A percentile compares a stretch with the other conserved stretches of the same genome.
Evolutionary conservation across 768 basidiomycete genomes (phyloP).

Genomic region (Rhodosporidiobolus sp.): DNA sequence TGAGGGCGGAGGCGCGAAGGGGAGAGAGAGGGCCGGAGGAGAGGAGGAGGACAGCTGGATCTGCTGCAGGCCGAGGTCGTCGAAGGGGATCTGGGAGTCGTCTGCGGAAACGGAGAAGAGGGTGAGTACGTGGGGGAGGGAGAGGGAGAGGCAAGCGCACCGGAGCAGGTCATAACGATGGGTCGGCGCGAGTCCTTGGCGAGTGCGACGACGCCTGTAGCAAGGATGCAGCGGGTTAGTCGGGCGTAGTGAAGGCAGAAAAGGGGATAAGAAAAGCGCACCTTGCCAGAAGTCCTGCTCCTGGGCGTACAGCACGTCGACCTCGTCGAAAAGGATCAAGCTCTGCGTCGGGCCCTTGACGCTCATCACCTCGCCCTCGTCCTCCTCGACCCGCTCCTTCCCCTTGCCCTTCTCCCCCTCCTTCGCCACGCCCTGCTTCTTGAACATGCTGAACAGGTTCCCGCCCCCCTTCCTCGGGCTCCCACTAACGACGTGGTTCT

Average conservation of each 20-base stretch:
- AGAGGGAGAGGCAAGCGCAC: conserved; percentile 55
- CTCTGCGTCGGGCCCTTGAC: conserved; percentile 63
- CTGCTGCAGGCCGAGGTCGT: conserved; percentile 54
- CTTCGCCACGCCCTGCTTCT: neutral
- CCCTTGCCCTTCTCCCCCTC: conserved; percentile 8
- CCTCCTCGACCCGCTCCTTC: neutral
- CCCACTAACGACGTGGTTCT: conserved; percentile 73
- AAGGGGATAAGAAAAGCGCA: neutral
- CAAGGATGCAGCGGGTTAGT: conserved; percentile 50
- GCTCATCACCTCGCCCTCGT: neutral
- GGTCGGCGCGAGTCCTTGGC: conserved; percentile 81
- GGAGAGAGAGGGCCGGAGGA: conserved; percentile 67
- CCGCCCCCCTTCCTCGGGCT: conserved; percentile 29
- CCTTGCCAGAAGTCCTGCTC: conserved; percentile 58
- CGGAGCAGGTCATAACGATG: conserved; percentile 91
- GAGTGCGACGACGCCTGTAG: conserved; percentile 73
- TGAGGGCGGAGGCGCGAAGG: conserved; percentile 58
- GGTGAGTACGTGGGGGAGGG: no score
- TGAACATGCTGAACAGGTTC: conserved; percentile 26
- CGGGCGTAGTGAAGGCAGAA: neutral
- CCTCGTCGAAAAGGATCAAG: conserved; percentile 87
- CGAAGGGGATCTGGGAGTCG: conserved; percentile 64
- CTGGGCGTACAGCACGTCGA: conserved; percentile 84
- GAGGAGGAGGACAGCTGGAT: conserved; percentile 53
- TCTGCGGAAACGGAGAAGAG: conserved; percentile 54